These are phyloP conservation scores for Lachancea cidri DNA, from an alignment of 805 yeast species.

Conservation along the genomic window DNA sequence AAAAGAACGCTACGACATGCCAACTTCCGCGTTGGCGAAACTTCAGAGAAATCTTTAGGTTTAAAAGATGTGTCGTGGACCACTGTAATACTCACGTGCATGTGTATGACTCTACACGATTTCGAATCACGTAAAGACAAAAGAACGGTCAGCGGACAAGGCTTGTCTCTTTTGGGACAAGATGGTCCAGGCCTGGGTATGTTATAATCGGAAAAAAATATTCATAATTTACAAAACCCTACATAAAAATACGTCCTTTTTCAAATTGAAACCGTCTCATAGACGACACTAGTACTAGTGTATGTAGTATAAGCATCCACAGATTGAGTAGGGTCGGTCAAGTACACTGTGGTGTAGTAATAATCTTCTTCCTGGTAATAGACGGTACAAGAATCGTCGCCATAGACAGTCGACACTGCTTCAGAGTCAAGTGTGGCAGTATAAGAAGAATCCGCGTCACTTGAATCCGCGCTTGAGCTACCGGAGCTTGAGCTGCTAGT, in stretches of 20 bases:
- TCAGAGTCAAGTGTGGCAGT: conserved; percentile 2
- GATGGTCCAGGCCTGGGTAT: too few species aligned
- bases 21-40: conserved; percentile 22
- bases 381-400: conserved; percentile 24
- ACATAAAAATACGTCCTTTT: too few species aligned
- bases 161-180: too few species aligned
- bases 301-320: conserved; percentile 34
- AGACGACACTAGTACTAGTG: conserved; percentile 27
- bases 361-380: conserved; percentile 22
- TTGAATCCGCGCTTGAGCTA: conserved; percentile 2
- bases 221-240: conserved; percentile 1
- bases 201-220: neutral
- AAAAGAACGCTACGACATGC: conserved; percentile 25
- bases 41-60: conserved; percentile 3
- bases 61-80: conserved; percentile 21
- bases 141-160: conserved; percentile 4
- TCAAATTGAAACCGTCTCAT: conserved; percentile 17
- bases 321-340: conserved; percentile 25
- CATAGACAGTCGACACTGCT: conserved; percentile 5
- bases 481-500: conserved; percentile 10
- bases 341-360: conserved; percentile 29
- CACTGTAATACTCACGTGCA: conserved; percentile 29
- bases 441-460: conserved; percentile 4
- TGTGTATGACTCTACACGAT: conserved; percentile 31
- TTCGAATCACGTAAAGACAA: conserved; percentile 31